Evolutionary conservation across 257 asterid genomes (phyloP).

Genomic region (Thymus quinquecostatus): DNA sequence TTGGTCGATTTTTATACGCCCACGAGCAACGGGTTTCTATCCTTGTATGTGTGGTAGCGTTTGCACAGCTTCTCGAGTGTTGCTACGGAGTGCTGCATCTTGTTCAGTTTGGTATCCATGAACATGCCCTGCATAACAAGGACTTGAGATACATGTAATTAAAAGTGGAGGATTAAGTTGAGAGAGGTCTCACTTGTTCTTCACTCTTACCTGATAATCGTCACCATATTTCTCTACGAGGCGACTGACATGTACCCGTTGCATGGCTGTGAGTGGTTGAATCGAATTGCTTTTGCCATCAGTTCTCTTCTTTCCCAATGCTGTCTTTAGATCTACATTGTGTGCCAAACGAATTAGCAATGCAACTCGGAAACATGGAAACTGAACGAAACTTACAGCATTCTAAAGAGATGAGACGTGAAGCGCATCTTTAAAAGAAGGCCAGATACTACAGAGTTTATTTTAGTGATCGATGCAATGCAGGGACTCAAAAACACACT

Average conservation of each 20-base stretch:
- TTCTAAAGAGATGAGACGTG: neutral
- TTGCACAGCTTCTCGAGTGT: slow-evolving; percentile 81
- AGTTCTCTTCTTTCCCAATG: slow-evolving; percentile 79
- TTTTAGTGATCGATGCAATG: neutral
- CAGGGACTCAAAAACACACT: neutral
- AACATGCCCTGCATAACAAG: slow-evolving; percentile 79
- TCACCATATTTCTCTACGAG: slow-evolving; percentile 81
- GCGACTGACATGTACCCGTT: slow-evolving; percentile 63
- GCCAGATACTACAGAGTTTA: too few relatives aligned
- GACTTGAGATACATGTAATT: neutral
- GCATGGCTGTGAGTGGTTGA: slow-evolving; percentile 82
- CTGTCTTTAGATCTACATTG: slow-evolving; percentile 72
- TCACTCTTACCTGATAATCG: slow-evolving; percentile 63
- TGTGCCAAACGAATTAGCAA: slow-evolving; percentile 27
- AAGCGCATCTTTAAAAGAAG: too few relatives aligned
- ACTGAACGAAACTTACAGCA: neutral
- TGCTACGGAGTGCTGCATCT: slow-evolving; percentile 88
- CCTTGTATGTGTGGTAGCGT: slow-evolving; percentile 63
- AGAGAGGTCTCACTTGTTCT: neutral
- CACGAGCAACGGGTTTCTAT: slow-evolving; percentile 68
- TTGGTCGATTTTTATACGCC: slow-evolving; percentile 36
- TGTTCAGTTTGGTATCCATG: slow-evolving; percentile 83
- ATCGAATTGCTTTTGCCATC: slow-evolving; percentile 67
- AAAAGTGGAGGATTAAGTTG: neutral
- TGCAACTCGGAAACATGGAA: slow-evolving; percentile 10